These are phyloP conservation scores for Tetrahymena borealis DNA, from an alignment of 73 alveolate genomes.

Conservation along the genomic window DNA sequence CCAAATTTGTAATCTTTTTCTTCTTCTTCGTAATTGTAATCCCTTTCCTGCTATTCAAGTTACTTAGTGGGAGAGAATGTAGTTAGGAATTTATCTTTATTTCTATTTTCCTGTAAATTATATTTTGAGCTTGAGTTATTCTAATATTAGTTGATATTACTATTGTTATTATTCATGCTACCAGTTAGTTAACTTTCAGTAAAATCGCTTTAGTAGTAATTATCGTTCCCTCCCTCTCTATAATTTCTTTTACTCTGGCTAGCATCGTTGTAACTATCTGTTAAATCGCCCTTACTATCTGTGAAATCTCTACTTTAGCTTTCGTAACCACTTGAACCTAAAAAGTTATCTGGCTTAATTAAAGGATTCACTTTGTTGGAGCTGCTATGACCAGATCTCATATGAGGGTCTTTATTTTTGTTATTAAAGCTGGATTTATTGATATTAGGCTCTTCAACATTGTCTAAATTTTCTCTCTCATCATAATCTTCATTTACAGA, in stretches of 20 bases:
- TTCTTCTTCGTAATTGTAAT: not conserved
- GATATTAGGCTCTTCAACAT: not conserved
- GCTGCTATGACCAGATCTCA: not conserved
- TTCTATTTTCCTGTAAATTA: not conserved
- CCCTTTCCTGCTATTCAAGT: not conserved
- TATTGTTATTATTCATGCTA: not conserved
- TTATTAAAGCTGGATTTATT: not conserved
- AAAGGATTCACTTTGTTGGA: not conserved
- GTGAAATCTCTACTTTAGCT: not conserved
- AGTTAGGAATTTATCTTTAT: not conserved
- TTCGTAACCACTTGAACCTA: not conserved
- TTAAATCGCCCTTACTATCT: not conserved
- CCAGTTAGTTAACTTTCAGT: not conserved
- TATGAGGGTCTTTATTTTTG: not conserved
- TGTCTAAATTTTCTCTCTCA: not conserved
- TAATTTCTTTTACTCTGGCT: not conserved
- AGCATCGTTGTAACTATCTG: not conserved
- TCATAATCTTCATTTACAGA: not conserved
- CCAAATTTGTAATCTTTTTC: not conserved
- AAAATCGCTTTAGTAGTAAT: not conserved
- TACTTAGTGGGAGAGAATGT: not conserved
- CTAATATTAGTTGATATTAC: not conserved
- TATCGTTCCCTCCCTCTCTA: not conserved
- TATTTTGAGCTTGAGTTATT: not conserved
- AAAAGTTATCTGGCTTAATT: not conserved